Evolutionary conservation across 495 filamentous ascomycete species (phyloP).

Genomic region (Talaromyces thailandensis): DNA sequence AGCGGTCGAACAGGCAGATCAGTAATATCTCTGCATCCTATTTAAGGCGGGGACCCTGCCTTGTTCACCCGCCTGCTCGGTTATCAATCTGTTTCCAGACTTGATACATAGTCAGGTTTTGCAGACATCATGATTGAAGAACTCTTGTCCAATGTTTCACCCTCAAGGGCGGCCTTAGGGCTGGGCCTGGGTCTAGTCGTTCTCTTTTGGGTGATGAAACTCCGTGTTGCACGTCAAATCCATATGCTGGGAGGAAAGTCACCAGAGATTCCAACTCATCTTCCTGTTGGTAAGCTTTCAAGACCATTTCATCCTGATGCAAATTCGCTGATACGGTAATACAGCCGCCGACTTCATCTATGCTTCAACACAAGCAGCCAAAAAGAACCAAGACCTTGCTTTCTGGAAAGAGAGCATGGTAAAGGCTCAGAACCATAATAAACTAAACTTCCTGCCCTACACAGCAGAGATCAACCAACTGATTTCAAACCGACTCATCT

Average conservation of each 20-base stretch:
- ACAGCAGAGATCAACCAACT: constrained; percentile 55
- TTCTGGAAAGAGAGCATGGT: constrained; percentile 48
- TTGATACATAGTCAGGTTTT: background rate
- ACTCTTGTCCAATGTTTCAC: constrained; percentile 18
- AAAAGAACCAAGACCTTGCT: constrained; percentile 44
- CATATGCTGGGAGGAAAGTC: constrained; percentile 27
- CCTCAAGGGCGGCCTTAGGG: constrained; percentile 16
- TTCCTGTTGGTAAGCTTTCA: constrained; percentile 18
- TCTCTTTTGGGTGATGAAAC: constrained; percentile 16
- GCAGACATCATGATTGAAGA: constrained; percentile 28
- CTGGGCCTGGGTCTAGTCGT: constrained; percentile 17
- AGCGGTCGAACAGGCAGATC: background rate
- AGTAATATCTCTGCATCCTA: background rate
- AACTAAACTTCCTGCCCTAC: background rate
- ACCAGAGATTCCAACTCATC: constrained; percentile 15
- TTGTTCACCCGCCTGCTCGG: background rate
- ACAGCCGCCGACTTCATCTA: constrained; percentile 56
- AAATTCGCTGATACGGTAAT: constrained; percentile 7
- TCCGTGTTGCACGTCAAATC: constrained; percentile 24
- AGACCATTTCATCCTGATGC: background rate
- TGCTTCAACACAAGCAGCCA: constrained; percentile 38
- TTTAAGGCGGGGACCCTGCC: background rate
- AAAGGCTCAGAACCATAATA: constrained; percentile 13
- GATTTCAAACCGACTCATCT: constrained; percentile 44
- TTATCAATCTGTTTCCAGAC: background rate